Percentiles rank a stretch among this genome's conserved stretches.
Evolutionary conservation across 139 green algal genomes (phyloP).

Genomic region (Tetradesmus lagerheimii): DNA sequence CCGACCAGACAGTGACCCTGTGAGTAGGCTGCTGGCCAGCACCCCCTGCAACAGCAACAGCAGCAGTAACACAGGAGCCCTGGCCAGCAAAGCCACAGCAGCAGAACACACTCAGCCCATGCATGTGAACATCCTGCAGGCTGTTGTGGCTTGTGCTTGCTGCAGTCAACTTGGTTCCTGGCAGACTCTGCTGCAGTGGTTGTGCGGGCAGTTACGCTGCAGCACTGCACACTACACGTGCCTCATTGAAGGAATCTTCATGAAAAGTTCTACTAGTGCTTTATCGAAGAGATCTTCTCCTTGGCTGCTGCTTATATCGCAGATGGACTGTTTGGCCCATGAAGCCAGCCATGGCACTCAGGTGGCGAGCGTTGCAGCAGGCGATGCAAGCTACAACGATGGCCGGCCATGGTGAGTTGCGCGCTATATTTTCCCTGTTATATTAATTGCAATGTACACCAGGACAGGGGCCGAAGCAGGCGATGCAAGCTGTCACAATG

Average conservation of each 20-base stretch:
- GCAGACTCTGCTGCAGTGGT: neutral
- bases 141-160: neutral
- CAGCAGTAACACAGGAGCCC: neutral
- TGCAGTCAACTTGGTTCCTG: neutral
- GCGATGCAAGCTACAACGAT: neutral
- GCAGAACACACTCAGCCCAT: neutral
- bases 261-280: too few species aligned
- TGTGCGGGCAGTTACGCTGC: neutral
- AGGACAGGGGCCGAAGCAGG: too few species aligned
- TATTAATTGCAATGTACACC: too few species aligned
- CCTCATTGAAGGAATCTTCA: too few species aligned
- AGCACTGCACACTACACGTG: too few species aligned
- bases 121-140: neutral
- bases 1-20: neutral
- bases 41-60: neutral
- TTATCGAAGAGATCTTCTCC: too few species aligned
- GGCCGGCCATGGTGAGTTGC: neutral
- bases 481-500: too few species aligned
- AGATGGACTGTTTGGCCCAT: neutral
- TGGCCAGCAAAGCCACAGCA: neutral
- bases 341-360: neutral
- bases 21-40: neutral
- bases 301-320: neutral
- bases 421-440: too few species aligned
- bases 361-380: constrained; percentile 1